Evolutionary conservation across 495 filamentous ascomycete species (phyloP), one percentile per base, ranked within the genome.

Genomic region (Lasiosphaeria miniovina): DNA sequence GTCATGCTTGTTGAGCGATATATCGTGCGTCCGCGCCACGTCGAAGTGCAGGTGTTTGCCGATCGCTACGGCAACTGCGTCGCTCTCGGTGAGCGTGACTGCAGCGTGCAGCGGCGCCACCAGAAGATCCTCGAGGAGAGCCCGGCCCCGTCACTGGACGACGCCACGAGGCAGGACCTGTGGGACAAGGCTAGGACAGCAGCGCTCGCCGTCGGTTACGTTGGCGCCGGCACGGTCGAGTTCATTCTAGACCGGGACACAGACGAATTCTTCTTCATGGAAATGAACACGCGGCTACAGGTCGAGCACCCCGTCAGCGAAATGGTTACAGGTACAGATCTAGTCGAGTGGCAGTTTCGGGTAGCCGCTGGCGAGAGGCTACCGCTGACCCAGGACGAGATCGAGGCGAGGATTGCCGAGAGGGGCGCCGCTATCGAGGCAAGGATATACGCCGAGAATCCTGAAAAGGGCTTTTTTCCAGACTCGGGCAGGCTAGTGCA

Each of bases 111-210:
- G 71, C 76, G 91, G 32, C 78, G 94, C 51, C 94, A 99, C 67
- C 94, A 99, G 72, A 99, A 99, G 75, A 95, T 99, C 46, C 77
- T 99, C 1, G 94, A 99, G 72, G 94, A 99, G 70, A 96, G 91
- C 10, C 94, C 94, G 0, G 95, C 94, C 5, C 95, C 94, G 31
- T 80, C 93, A 70, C 77, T 99, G 0, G 85, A 87, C 34, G 88
- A 93, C 59, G 79, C 75, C 8, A 88, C 91, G 10, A 82, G 95
- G 41, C 83, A 92, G 62, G 92, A 97, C 63, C 76, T 99, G 1
- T 98, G 95, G 95, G 86, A 87, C 43, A 98, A 98, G 75, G 94
- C 94, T 4, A 77, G 92, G 64, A 86, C 88, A 10, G 95, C 94
- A 12, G 94, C 94, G 1, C 73, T 91, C 49, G 93, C 94, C 3